Percentiles rank a stretch among this genome's conserved stretches.
Conservation (phyloP, 139 green algal genomes). For the Raphidocelis subcapitata region DNA sequence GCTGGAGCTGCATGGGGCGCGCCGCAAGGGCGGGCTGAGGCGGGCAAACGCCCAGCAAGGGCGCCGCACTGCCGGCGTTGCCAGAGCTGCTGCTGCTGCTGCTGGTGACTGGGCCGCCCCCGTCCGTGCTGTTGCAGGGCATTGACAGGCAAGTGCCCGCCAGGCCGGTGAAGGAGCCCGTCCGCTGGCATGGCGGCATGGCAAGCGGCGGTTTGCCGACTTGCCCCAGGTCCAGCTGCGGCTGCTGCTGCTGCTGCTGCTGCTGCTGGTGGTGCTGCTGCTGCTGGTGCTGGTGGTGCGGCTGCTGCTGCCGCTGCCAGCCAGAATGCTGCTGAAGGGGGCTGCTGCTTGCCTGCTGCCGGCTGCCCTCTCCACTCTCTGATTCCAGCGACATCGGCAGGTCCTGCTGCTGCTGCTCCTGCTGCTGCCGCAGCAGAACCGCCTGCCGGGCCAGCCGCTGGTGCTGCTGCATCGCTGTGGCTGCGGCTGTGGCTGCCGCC, state of each 20-base stretch:
- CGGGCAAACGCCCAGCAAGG: background rate
- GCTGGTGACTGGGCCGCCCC: background rate
- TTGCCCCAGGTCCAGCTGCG: background rate
- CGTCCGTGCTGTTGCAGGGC: background rate
- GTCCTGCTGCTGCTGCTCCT: background rate
- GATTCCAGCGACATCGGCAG: background rate
- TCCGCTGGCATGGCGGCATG: no score
- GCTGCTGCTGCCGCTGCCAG: background rate
- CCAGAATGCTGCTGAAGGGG: background rate
- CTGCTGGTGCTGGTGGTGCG: background rate
- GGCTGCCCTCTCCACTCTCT: background rate
- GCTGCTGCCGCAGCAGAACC: background rate
- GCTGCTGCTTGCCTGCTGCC: background rate
- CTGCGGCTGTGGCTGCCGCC: no score
- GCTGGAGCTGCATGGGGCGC: background rate
- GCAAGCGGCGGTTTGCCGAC: no score
- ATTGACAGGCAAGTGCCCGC: no score
- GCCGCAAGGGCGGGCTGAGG: background rate
- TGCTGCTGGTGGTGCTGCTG: background rate
- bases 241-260: slow-evolving; percentile 7
- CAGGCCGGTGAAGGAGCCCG: no score
- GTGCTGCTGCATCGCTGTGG: background rate
- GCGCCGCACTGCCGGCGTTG: background rate
- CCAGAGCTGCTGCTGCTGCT: background rate
- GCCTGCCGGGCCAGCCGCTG: background rate